Percentiles rank a stretch among this genome's conserved stretches.
phyloP scores from a whole-genome alignment of 768 basidiomycete species.

The Xerocomellus dryophilus region DNA sequence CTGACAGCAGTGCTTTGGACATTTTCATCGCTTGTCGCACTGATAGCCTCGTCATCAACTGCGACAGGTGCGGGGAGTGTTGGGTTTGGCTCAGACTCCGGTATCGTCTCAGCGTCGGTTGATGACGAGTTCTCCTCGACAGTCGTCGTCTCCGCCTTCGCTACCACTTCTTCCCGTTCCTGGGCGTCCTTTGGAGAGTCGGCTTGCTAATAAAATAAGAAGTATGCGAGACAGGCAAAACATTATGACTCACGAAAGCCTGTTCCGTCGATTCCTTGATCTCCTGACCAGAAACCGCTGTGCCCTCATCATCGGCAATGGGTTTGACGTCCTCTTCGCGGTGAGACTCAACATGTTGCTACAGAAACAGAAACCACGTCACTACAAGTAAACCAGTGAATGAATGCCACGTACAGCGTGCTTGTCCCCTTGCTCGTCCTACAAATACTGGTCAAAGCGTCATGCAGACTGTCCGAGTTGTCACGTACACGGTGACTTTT shows the following conservation, averaged over 20 bases:
- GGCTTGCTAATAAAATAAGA: constrained; percentile 20
- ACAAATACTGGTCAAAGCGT: constrained; percentile 12
- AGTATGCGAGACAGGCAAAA: not conserved
- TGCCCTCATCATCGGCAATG: constrained; percentile 32
- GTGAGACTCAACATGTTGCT: constrained; percentile 19
- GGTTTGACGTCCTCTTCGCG: constrained; percentile 7
- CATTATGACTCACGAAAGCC: constrained; percentile 21
- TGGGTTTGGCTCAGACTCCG: constrained; percentile 2
- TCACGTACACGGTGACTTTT: constrained; percentile 23
- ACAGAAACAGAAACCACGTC: constrained; percentile 2
- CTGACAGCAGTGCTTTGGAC: constrained; percentile 15
- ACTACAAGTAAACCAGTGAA: not conserved
- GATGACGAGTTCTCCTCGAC: not conserved
- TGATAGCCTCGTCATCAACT: constrained; percentile 6
- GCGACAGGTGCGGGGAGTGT: not conserved
- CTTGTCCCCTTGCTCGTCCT: constrained; percentile 16
- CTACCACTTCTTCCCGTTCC: constrained; percentile 24
- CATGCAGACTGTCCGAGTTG: not conserved
- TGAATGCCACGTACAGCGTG: constrained; percentile 16
- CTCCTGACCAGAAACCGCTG: constrained; percentile 27
- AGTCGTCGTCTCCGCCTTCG: not conserved
- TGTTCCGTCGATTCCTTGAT: constrained; percentile 31
- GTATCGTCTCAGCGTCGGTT: not conserved
- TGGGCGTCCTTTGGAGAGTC: constrained; percentile 35
- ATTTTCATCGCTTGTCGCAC: constrained; percentile 6